A percentile compares a stretch with the other conserved stretches of the same genome.
Conservation (phyloP, 2,329 filamentous ascomycete genomes). For the Neofusicoccum sp. region DNA sequence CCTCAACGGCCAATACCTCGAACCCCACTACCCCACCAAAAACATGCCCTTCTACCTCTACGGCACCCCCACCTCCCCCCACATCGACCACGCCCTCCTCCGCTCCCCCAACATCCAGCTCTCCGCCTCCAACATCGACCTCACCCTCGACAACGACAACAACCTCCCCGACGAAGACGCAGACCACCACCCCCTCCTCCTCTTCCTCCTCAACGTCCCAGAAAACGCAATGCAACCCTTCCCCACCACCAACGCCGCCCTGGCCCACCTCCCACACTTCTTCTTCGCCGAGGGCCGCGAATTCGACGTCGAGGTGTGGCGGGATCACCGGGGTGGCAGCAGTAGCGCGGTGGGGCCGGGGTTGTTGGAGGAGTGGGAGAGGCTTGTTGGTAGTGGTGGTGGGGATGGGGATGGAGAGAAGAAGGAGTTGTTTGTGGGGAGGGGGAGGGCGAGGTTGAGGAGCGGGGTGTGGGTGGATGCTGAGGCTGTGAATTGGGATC, state of each 20-base stretch:
- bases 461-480: not conserved
- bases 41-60: constrained; percentile 53
- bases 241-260: constrained; percentile 27
- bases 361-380: not conserved
- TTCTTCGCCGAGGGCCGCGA: not conserved
- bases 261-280: not conserved
- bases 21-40: constrained; percentile 37
- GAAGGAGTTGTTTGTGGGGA: not conserved
- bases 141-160: not conserved
- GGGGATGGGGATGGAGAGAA: not conserved
- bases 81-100: constrained; percentile 51
- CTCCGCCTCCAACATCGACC: constrained; percentile 28
- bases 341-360: not conserved
- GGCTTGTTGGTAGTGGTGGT: not conserved
- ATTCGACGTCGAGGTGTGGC: not conserved
- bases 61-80: constrained; percentile 33
- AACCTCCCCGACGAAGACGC: not conserved
- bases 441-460: not conserved
- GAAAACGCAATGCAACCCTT: constrained; percentile 47
- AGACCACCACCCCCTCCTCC: constrained; percentile 27
- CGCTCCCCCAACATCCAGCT: constrained; percentile 46
- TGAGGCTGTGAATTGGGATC: constrained; percentile 9
- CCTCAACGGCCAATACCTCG: constrained; percentile 40
- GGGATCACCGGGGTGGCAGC: not conserved
- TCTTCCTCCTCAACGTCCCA: constrained; percentile 36